A percentile compares a stretch with the other conserved stretches of the same genome.
These are phyloP conservation scores for Mycena citricolor DNA, from an alignment of 1,284 basidiomycete genomes.

Conservation along the genomic window DNA sequence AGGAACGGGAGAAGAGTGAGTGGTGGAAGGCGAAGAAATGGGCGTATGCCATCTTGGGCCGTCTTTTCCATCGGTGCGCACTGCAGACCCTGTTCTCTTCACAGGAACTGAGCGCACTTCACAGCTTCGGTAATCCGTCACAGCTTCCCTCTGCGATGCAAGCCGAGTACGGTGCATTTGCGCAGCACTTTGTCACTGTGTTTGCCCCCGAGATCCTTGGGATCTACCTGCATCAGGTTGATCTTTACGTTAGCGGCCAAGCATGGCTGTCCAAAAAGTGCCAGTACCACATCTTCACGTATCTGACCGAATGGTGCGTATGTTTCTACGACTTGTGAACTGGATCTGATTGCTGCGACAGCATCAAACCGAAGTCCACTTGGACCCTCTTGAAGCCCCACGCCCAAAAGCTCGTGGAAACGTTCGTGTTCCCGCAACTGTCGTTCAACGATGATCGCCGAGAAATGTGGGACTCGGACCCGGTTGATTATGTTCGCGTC, in stretches of 20 bases:
- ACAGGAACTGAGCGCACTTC: slow-evolving; percentile 9
- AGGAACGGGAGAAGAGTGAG: slow-evolving; percentile 72
- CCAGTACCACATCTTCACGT: slow-evolving; percentile 78
- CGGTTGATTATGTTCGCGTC: slow-evolving; percentile 75
- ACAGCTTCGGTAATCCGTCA: slow-evolving; percentile 79
- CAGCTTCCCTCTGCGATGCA: slow-evolving; percentile 75
- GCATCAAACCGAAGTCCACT: slow-evolving; percentile 86
- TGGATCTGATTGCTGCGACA: slow-evolving; percentile 29
- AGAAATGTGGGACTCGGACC: slow-evolving; percentile 74
- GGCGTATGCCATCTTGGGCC: slow-evolving; percentile 75
- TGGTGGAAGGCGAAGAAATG: slow-evolving; percentile 93
- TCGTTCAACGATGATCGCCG: slow-evolving; percentile 70
- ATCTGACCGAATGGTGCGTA: slow-evolving; percentile 81
- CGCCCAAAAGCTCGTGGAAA: slow-evolving; percentile 68
- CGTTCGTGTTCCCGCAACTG: slow-evolving; percentile 83
- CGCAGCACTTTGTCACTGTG: slow-evolving; percentile 71
- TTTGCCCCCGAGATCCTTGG: slow-evolving; percentile 86
- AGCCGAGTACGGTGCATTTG: slow-evolving; percentile 68
- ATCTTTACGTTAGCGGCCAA: slow-evolving; percentile 67
- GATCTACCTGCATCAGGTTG: slow-evolving; percentile 74
- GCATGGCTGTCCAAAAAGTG: slow-evolving; percentile 81
- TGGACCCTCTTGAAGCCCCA: slow-evolving; percentile 86
- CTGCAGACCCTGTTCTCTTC: background rate
- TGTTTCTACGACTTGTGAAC: background rate
- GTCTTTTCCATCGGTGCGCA: slow-evolving; percentile 71